phyloP scores from a whole-genome alignment of 768 basidiomycete genomes.

The Lyophyllum decastes region DNA sequence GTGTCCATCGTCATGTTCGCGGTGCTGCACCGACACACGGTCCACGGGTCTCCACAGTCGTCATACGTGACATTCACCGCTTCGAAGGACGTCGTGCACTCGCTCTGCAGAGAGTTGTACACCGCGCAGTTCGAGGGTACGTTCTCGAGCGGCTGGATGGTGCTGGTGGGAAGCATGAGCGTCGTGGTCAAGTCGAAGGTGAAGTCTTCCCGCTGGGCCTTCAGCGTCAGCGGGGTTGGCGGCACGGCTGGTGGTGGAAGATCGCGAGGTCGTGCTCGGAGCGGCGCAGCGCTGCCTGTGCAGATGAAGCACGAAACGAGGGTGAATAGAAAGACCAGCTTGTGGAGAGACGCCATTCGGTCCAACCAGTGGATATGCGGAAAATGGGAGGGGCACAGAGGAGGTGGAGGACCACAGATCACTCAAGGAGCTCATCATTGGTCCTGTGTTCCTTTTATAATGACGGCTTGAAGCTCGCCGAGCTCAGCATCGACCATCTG shows the following conservation, averaged over 20 bases:
- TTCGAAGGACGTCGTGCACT: constrained; percentile 21
- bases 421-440: constrained; percentile 10
- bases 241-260: background rate
- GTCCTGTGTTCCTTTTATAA: background rate
- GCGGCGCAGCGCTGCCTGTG: constrained; percentile 7
- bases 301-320: constrained; percentile 1
- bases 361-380: constrained; percentile 20
- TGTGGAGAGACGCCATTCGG: constrained; percentile 12
- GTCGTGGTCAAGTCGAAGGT: constrained; percentile 17
- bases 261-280: constrained; percentile 11
- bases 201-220: constrained; percentile 19
- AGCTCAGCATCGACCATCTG: background rate
- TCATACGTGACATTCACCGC: constrained; percentile 28
- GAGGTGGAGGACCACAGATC: constrained; percentile 20
- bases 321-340: constrained; percentile 19
- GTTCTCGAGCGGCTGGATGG: constrained; percentile 3
- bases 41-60: constrained; percentile 26
- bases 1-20: constrained; percentile 27
- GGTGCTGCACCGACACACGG: constrained; percentile 28
- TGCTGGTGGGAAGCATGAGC: constrained; percentile 15
- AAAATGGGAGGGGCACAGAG: background rate
- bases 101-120: constrained; percentile 13
- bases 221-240: constrained; percentile 9
- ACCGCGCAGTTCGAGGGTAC: constrained; percentile 20
- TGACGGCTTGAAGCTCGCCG: background rate